A percentile compares a stretch with the other conserved stretches of the same genome.
phyloP scores from a whole-genome alignment of 768 basidiomycete genomes.

The Auricularia sp. region DNA sequence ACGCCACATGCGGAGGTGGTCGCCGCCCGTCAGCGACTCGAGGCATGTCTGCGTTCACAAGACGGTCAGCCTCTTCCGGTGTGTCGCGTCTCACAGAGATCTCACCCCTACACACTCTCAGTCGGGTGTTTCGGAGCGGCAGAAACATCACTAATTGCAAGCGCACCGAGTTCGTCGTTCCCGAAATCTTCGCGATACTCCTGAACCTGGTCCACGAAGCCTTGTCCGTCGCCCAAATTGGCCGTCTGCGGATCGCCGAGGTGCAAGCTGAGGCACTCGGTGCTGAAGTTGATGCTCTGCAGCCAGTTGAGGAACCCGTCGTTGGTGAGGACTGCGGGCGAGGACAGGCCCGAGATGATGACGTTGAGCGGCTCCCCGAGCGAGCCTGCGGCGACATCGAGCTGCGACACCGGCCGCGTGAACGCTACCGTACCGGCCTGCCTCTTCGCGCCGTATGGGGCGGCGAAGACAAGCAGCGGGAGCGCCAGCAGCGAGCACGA shows the following conservation, averaged over 20 bases:
- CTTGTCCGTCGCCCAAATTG: conserved; percentile 39
- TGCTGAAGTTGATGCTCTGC: conserved; percentile 29
- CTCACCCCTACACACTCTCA: background rate
- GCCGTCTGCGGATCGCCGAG: conserved; percentile 28
- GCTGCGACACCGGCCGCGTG: conserved; percentile 35
- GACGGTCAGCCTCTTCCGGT: background rate
- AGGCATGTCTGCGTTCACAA: conserved; percentile 24
- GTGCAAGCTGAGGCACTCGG: conserved; percentile 30
- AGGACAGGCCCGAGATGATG: conserved; percentile 57
- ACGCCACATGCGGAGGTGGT: conserved; percentile 33
- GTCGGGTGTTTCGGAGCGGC: background rate
- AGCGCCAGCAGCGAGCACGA: background rate
- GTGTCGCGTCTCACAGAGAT: background rate
- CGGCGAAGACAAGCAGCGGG: background rate
- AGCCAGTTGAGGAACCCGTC: conserved; percentile 44
- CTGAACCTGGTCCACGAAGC: conserved; percentile 31
- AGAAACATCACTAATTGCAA: background rate
- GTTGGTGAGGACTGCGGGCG: conserved; percentile 44
- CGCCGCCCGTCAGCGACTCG: conserved; percentile 36
- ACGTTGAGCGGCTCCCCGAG: conserved; percentile 42
- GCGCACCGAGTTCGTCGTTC: conserved; percentile 17
- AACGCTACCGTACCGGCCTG: conserved; percentile 17
- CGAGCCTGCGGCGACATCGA: conserved; percentile 26
- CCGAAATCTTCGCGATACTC: conserved; percentile 38
- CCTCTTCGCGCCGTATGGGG: background rate